phyloP scores from a whole-genome alignment of 768 basidiomycete genomes.

The Serendipita indica region DNA sequence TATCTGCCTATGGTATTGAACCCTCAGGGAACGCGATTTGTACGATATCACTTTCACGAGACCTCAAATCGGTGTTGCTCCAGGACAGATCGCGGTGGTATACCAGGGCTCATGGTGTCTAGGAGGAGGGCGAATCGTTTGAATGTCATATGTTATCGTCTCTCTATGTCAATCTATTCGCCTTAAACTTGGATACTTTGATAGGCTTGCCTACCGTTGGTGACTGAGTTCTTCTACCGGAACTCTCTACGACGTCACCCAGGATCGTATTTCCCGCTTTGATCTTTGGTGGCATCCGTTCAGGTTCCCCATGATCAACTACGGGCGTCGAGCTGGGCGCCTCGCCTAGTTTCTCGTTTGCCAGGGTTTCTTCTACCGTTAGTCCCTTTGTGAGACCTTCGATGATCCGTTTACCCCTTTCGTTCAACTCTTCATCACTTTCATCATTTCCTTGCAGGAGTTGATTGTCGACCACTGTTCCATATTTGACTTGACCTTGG shows the following conservation, averaged over 20 bases:
- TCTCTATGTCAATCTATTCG: not conserved
- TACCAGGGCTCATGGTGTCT: slow-evolving; percentile 68
- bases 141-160: not conserved
- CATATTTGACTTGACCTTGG: not conserved
- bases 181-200: slow-evolving; percentile 1
- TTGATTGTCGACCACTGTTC: not conserved
- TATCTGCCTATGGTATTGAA: slow-evolving; percentile 17
- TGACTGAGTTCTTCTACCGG: not conserved
- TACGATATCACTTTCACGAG: slow-evolving; percentile 37
- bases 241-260: not conserved
- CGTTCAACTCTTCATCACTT: not conserved
- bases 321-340: not conserved
- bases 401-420: slow-evolving; percentile 1
- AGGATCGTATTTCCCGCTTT: not conserved
- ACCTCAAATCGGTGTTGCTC: slow-evolving; percentile 52
- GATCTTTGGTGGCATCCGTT: not conserved
- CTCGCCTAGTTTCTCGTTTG: not conserved
- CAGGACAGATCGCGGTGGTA: slow-evolving; percentile 67
- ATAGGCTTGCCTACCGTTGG: not conserved
- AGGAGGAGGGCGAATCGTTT: slow-evolving; percentile 35
- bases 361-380: not conserved
- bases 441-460: not conserved
- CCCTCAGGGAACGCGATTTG: slow-evolving; percentile 15
- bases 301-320: not conserved
- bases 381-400: not conserved